phyloP scores from a whole-genome alignment of 2,329 filamentous ascomycete species.

The Pseudogymnoascus sp. region DNA sequence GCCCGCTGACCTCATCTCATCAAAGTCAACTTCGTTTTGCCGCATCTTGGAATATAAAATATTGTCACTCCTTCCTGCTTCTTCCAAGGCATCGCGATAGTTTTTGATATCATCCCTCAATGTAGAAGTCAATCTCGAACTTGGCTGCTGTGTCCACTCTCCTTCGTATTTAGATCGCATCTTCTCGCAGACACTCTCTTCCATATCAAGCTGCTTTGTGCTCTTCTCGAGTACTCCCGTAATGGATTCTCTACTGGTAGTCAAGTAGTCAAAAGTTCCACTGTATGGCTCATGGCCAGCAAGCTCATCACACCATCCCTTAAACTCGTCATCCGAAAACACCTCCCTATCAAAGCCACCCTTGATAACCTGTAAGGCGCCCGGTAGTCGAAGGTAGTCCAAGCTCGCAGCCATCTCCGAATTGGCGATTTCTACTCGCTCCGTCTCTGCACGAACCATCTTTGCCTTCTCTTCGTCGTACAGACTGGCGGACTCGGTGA shows the following conservation, averaged over 20 bases:
- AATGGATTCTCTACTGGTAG: constrained; percentile 69
- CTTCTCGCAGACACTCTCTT: constrained; percentile 97
- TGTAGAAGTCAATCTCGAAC: constrained; percentile 79
- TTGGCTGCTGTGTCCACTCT: constrained; percentile 97
- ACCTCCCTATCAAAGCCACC: constrained; percentile 87
- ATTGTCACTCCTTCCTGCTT: constrained; percentile 77
- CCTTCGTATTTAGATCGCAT: constrained; percentile 95
- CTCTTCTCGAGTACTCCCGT: constrained; percentile 66
- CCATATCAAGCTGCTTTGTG: constrained; percentile 85
- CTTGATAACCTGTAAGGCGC: constrained; percentile 82
- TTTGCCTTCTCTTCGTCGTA: constrained; percentile 99
- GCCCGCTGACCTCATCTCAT: constrained; percentile 87
- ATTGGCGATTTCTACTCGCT: constrained; percentile 86
- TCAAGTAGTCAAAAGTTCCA: constrained; percentile 69
- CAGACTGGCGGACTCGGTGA: constrained; percentile 91
- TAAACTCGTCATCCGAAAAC: constrained; percentile 81
- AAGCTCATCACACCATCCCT: constrained; percentile 88
- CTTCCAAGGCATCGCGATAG: constrained; percentile 81
- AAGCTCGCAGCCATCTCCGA: constrained; percentile 92
- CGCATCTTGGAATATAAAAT: constrained; percentile 76
- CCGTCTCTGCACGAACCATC: constrained; percentile 83
- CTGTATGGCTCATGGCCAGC: constrained; percentile 75
- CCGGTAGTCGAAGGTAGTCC: constrained; percentile 85
- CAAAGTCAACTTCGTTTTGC: constrained; percentile 81
- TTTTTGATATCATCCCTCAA: constrained; percentile 78